phyloP scores from a whole-genome alignment of 2,329 filamentous ascomycete species.

The Diaporthe sp. region DNA sequence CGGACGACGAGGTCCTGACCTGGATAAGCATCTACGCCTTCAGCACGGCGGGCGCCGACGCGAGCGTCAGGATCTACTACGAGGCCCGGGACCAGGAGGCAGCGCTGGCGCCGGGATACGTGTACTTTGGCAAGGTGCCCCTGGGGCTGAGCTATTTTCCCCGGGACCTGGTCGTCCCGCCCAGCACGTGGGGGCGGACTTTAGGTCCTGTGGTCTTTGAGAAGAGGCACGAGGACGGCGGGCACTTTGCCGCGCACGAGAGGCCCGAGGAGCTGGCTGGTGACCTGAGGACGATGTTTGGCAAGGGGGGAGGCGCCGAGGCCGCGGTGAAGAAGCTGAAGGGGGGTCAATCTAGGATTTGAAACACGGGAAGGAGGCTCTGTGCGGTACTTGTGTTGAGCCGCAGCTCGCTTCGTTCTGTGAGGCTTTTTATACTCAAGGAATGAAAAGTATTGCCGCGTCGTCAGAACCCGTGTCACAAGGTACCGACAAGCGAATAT shows the following conservation, averaged over 20 bases:
- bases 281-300: conserved; percentile 70
- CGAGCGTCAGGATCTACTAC: conserved; percentile 78
- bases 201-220: conserved; percentile 71
- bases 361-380: not conserved
- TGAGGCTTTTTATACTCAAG: conserved; percentile 10
- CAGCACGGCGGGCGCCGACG: conserved; percentile 74
- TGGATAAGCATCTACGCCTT: conserved; percentile 83
- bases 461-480: not conserved
- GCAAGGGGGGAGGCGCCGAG: conserved; percentile 57
- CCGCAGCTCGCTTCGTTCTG: conserved; percentile 2
- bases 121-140: conserved; percentile 36
- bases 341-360: not conserved
- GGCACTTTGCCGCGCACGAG: conserved; percentile 72
- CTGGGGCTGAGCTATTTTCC: conserved; percentile 58
- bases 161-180: conserved; percentile 64
- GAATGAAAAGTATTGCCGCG: not conserved
- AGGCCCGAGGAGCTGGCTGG: conserved; percentile 60
- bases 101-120: not conserved
- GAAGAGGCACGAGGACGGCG: conserved; percentile 59
- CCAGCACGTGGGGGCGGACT: conserved; percentile 66
- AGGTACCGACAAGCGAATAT: not conserved
- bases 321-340: conserved; percentile 42
- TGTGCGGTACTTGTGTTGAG: not conserved
- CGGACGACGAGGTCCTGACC: conserved; percentile 78
- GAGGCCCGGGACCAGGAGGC: conserved; percentile 63